Conservation (phyloP, 208 protist species). For the Strigomonas culicis region DNA sequence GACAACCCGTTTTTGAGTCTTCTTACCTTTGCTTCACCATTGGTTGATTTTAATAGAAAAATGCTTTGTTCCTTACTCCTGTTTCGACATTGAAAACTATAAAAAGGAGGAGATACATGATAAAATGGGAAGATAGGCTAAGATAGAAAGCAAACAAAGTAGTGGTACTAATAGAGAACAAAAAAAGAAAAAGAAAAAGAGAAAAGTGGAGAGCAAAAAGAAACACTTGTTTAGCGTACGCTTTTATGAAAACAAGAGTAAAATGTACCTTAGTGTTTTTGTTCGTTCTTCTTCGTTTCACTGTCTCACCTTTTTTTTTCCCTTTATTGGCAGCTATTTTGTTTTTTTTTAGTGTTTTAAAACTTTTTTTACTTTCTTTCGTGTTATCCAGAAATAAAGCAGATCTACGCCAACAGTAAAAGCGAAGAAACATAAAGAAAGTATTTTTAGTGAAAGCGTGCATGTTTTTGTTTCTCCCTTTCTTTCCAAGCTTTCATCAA, state of each 20-base stretch:
- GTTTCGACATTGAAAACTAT: neutral
- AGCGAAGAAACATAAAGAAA: neutral
- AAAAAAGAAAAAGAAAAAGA: neutral
- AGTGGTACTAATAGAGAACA: neutral
- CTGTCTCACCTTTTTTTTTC: conserved; percentile 11
- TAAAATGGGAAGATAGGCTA: too few species aligned
- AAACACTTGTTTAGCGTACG: too few species aligned
- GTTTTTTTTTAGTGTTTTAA: neutral
- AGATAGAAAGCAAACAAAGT: too few species aligned
- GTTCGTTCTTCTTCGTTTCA: conserved; percentile 9
- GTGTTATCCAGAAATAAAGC: neutral
- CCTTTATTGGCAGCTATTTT: neutral
- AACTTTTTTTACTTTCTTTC: conserved; percentile 5
- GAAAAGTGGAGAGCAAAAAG: neutral
- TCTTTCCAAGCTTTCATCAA: neutral
- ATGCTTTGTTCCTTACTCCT: neutral
- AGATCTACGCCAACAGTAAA: too few species aligned
- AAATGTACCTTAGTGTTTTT: conserved; percentile 2
- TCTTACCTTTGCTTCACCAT: neutral
- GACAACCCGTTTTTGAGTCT: neutral
- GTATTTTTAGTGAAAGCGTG: too few species aligned
- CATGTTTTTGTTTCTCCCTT: neutral
- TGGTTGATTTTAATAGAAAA: neutral
- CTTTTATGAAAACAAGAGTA: conserved; percentile 14
- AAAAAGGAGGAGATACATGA: too few species aligned